phyloP scores from a whole-genome alignment of 768 basidiomycete genomes.

The Mycena leptocephala region DNA sequence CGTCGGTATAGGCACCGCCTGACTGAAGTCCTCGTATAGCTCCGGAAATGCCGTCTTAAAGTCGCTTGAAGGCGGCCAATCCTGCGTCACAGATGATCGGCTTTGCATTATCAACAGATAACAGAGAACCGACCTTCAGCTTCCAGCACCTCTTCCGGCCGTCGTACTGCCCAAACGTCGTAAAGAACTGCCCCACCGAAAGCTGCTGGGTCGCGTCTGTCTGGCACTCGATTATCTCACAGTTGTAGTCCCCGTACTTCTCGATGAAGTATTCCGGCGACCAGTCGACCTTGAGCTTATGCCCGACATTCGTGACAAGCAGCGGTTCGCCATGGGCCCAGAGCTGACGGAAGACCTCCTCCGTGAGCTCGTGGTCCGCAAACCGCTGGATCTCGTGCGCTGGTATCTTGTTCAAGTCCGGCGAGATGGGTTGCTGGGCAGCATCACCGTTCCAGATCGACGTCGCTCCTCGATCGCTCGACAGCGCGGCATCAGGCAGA shows the following conservation, averaged over 20 bases:
- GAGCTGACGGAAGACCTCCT: slow-evolving; percentile 73
- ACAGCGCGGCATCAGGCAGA: not conserved
- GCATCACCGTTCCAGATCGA: slow-evolving; percentile 22
- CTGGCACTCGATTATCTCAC: slow-evolving; percentile 89
- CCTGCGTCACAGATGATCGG: slow-evolving; percentile 60
- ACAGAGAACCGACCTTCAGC: slow-evolving; percentile 72
- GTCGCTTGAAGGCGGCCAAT: slow-evolving; percentile 94
- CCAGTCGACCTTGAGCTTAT: slow-evolving; percentile 82
- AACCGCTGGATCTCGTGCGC: slow-evolving; percentile 65
- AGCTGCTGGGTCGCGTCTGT: slow-evolving; percentile 74
- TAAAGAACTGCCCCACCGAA: slow-evolving; percentile 87
- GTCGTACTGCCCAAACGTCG: slow-evolving; percentile 79
- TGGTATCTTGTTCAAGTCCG: slow-evolving; percentile 60
- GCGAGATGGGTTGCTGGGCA: not conserved
- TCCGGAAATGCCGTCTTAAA: slow-evolving; percentile 90
- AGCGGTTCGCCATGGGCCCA: slow-evolving; percentile 87
- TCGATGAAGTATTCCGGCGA: slow-evolving; percentile 86
- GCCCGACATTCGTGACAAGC: slow-evolving; percentile 78
- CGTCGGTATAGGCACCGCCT: slow-evolving; percentile 89
- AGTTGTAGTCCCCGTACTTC: slow-evolving; percentile 74
- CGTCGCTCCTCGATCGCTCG: slow-evolving; percentile 29
- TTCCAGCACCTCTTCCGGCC: slow-evolving; percentile 76
- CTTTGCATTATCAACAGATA: not conserved
- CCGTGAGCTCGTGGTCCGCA: slow-evolving; percentile 65
- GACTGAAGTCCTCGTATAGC: slow-evolving; percentile 88